Evolutionary conservation across 2,329 filamentous ascomycete genomes (phyloP).

Genomic region (Geosmithia flava): DNA sequence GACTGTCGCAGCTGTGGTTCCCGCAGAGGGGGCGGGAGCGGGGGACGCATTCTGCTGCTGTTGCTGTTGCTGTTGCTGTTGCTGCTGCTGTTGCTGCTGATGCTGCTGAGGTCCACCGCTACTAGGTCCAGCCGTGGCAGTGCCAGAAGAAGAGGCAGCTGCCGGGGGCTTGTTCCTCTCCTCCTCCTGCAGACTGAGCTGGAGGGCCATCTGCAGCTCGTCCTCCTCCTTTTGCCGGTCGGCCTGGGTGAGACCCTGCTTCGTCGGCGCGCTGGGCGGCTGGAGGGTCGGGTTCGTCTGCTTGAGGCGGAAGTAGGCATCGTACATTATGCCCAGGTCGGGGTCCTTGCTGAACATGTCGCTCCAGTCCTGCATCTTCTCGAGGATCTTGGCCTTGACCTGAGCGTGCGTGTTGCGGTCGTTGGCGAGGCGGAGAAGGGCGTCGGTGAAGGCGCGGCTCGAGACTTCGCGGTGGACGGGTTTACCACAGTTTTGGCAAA

Average conservation of each 20-base stretch:
- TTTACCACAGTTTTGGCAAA: constrained; percentile 84
- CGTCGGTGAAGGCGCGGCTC: constrained; percentile 87
- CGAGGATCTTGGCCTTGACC: constrained; percentile 93
- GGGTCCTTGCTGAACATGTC: constrained; percentile 86
- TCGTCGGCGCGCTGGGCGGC: constrained; percentile 83
- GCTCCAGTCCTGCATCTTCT: constrained; percentile 92
- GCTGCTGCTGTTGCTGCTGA: constrained; percentile 1
- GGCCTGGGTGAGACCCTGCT: constrained; percentile 77
- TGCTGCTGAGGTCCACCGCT: constrained; percentile 6
- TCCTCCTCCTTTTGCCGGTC: constrained; percentile 95
- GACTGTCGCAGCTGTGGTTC: constrained; percentile 91
- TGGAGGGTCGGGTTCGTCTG: constrained; percentile 76
- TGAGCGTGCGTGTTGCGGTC: constrained; percentile 94
- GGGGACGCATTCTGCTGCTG: constrained; percentile 16
- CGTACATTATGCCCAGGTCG: constrained; percentile 94
- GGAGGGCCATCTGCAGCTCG: constrained; percentile 90
- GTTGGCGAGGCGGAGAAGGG: constrained; percentile 77
- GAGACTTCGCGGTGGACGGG: constrained; percentile 82
- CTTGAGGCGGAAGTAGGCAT: constrained; percentile 83
- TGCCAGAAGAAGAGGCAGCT: constrained; percentile 17
- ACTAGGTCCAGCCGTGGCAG: constrained; percentile 19
- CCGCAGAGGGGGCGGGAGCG: constrained; percentile 52
- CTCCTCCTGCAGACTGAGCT: constrained; percentile 85
- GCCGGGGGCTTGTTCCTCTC: constrained; percentile 38
- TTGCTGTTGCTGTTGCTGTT: background rate